A percentile compares a stretch with the other conserved stretches of the same genome.
Conservation (phyloP, 2,329 filamentous ascomycete genomes). For the Thielaviopsis ethacetica region DNA sequence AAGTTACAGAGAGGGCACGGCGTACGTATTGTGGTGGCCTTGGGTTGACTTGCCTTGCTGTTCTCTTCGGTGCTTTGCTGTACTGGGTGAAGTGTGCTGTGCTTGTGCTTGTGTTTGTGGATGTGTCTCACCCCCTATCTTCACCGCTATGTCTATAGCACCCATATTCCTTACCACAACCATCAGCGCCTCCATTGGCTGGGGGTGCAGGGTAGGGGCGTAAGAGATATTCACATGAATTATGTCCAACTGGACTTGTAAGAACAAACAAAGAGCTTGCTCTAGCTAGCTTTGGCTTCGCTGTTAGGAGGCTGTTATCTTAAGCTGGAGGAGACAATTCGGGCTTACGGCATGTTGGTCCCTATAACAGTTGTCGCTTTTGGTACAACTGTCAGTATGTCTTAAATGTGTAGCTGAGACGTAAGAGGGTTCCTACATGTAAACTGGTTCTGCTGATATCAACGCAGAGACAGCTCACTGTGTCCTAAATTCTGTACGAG, state of each 20-base stretch:
- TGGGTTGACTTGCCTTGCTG: neutral
- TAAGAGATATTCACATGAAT: neutral
- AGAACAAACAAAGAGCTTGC: neutral
- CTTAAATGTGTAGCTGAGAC: neutral
- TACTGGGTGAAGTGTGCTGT: neutral
- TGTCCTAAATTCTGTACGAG: neutral
- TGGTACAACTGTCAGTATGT: neutral
- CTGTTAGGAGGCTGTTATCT: too few species aligned
- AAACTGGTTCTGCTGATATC: neutral
- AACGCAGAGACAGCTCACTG: neutral
- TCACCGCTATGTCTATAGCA: neutral
- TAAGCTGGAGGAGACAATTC: too few species aligned
- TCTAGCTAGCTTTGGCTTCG: too few species aligned
- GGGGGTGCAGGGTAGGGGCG: neutral
- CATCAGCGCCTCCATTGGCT: neutral
- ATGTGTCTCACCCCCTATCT: neutral
- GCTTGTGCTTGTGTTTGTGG: neutral
- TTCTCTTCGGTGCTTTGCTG: neutral
- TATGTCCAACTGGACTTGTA: neutral
- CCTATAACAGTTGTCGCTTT: neutral
- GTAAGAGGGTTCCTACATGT: neutral
- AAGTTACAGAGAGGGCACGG: neutral
- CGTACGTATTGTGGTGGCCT: neutral
- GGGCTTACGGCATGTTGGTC: neutral
- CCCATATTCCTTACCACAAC: neutral